Evolutionary conservation across 495 filamentous ascomycete genomes (phyloP).

Genomic region (Podospora pseudocomata): DNA sequence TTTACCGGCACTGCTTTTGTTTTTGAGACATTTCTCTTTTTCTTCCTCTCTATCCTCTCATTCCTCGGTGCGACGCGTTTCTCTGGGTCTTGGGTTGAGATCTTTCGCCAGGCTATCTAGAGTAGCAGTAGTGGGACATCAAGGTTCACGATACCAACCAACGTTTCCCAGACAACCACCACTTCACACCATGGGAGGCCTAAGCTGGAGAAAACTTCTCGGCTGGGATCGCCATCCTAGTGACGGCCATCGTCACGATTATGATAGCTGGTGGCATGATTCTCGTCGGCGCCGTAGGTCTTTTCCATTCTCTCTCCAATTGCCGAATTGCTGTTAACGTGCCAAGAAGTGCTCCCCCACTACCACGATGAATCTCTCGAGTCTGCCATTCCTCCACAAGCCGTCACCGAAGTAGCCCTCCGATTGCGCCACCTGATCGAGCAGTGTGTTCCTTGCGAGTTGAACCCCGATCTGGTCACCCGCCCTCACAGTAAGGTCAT

Average conservation of each 20-base stretch:
- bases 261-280: constrained; percentile 34
- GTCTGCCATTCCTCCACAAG: constrained; percentile 60
- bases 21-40: neutral
- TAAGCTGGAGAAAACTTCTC: constrained; percentile 39
- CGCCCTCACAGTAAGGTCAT: constrained; percentile 79
- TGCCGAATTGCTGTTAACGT: constrained; percentile 13
- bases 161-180: neutral
- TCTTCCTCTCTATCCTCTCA: neutral
- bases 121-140: neutral
- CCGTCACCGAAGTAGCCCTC: constrained; percentile 83
- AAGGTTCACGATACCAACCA: neutral
- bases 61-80: neutral
- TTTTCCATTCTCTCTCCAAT: neutral
- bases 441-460: constrained; percentile 79
- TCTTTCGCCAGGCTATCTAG: neutral
- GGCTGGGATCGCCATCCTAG: constrained; percentile 42
- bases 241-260: constrained; percentile 31
- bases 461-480: constrained; percentile 68
- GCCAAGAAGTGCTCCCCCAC: constrained; percentile 57
- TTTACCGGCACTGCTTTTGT: neutral
- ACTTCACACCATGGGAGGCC: constrained; percentile 25
- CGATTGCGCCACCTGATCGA: constrained; percentile 90
- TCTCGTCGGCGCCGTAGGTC: constrained; percentile 39
- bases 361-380: constrained; percentile 49
- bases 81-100: neutral